Base-by-base conservation (phyloP, 805 yeast species). In the Kluyveromyces dobzhanskii region DNA sequence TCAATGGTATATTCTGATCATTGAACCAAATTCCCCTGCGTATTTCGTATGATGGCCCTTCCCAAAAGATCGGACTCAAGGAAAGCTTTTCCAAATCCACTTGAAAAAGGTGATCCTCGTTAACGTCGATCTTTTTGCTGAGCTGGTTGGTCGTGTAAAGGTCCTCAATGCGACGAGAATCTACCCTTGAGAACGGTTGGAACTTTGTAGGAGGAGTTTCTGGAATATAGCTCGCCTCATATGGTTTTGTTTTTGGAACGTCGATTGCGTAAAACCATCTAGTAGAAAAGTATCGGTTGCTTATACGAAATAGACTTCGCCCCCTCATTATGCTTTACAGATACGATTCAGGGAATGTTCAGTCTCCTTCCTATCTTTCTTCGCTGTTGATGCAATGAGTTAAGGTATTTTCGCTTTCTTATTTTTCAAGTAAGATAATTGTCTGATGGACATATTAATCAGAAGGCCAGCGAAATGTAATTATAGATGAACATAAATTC, bases 231-330 rank as follows among this genome's bases (percentile, higher is more conserved):
- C 69, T 55, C 45, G 67, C 69, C 59, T 78, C 73, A 17, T 56
- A 64, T 1, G 95, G 95, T 59, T 82, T 83, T 7, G 74, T 60
- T 10, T 66, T 56, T 1, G 96, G 94, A 5, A 77, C 59, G 54
- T 85, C 95, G 0, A 86, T 78, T 2, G 95, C 90, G 50, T 85
- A 81, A 55, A 75, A 86, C 97, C 97, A 87, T 44, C 69, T 51
- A 50, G 30, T 12, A 4, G 27, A 26, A 17, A 17, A 34, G 14
- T 17, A 34, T 55, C 13, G 17, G 46, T 41, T 5, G 49, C 49
- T 4, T 44, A 46, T 11, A 5, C 10, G 6, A 3, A 17, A 21
- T 3, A 18, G 17, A 13, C 13, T 14, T 2, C 24, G 17, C 17
- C 17, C 23, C 35, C 10, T 30, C 27, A 27, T 27, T n/a, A 12